These are phyloP conservation scores for Sphaerulina musiva DNA, from an alignment of 2,329 filamentous ascomycete genomes.

Conservation along the genomic window DNA sequence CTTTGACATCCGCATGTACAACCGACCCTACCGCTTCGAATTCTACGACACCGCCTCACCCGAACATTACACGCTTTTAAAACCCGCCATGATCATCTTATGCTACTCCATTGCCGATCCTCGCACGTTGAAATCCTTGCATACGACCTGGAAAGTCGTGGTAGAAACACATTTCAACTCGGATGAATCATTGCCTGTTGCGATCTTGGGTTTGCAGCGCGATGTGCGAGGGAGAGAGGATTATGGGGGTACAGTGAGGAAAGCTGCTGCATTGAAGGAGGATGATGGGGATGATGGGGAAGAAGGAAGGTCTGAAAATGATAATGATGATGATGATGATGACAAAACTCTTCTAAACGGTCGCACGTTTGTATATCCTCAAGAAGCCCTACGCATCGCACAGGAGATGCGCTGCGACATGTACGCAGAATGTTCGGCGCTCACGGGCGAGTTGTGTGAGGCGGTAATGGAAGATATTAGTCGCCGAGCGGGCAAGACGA, in stretches of 20 bases:
- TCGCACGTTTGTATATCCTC: conserved; percentile 44
- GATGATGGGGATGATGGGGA: conserved; percentile 19
- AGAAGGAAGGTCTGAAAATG: conserved; percentile 26
- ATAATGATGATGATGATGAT: conserved; percentile 30
- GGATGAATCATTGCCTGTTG: conserved; percentile 48
- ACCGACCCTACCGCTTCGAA: conserved; percentile 49
- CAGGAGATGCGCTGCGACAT: conserved; percentile 55
- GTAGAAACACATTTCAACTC: conserved; percentile 49
- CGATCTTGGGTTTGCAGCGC: conserved; percentile 54
- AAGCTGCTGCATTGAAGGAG: conserved; percentile 11
- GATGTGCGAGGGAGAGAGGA: conserved; percentile 48
- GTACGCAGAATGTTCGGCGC: conserved; percentile 57
- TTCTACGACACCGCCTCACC: conserved; percentile 53
- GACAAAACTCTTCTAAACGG: conserved; percentile 27
- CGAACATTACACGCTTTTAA: conserved; percentile 51
- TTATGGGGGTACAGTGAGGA: conserved; percentile 27
- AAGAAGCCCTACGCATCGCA: conserved; percentile 46
- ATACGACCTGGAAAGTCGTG: conserved; percentile 38
- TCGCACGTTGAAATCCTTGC: conserved; percentile 44
- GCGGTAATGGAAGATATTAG: conserved; percentile 58
- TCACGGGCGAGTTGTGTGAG: conserved; percentile 51
- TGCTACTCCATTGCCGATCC: conserved; percentile 55
- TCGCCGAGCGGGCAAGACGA: conserved; percentile 52
- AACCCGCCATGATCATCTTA: conserved; percentile 51
- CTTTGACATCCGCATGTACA: conserved; percentile 54